These are phyloP conservation scores for Claviceps spartinae DNA, from an alignment of 2,329 filamentous ascomycete genomes.

Conservation along the genomic window DNA sequence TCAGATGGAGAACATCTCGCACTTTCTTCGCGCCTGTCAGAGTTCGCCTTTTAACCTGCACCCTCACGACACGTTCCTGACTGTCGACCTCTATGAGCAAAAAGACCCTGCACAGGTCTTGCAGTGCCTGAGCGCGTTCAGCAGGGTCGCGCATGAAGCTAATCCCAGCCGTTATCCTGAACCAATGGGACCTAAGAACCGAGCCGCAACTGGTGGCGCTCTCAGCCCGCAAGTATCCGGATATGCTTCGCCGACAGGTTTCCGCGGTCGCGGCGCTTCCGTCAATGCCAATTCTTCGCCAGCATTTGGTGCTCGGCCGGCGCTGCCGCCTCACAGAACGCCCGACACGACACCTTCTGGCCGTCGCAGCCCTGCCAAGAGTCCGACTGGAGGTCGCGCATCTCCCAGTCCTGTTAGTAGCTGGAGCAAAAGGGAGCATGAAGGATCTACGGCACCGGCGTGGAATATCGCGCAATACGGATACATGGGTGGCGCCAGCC, in stretches of 20 bases:
- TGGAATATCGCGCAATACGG: conserved; percentile 99
- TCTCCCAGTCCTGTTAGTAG: conserved; percentile 55
- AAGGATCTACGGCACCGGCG: conserved; percentile 68
- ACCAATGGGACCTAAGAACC: conserved; percentile 59
- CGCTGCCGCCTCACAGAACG: conserved; percentile 33
- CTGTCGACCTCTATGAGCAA: conserved; percentile 86
- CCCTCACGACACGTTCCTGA: conserved; percentile 90
- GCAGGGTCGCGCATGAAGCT: conserved; percentile 63
- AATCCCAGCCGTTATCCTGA: conserved; percentile 63
- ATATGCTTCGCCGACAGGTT: conserved; percentile 30
- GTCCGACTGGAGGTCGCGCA: conserved; percentile 32
- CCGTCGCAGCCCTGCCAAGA: conserved; percentile 49
- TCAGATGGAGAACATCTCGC: conserved; percentile 98
- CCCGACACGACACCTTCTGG: conserved; percentile 38
- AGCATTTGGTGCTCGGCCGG: conserved; percentile 26
- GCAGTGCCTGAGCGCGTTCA: conserved; percentile 86
- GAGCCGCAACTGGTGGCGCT: conserved; percentile 26
- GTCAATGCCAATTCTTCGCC: conserved; percentile 47
- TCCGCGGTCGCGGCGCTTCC: conserved; percentile 35
- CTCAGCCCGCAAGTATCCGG: conserved; percentile 57
- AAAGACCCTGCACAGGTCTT: conserved; percentile 95
- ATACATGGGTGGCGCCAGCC: conserved; percentile 94
- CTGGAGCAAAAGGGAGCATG: conserved; percentile 80
- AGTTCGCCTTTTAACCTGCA: conserved; percentile 72
- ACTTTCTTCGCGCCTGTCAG: conserved; percentile 84